A percentile compares a stretch with the other conserved stretches of the same genome.
Conservation (phyloP, 805 yeast species). For the Yamadazyma insecticola region DNA sequence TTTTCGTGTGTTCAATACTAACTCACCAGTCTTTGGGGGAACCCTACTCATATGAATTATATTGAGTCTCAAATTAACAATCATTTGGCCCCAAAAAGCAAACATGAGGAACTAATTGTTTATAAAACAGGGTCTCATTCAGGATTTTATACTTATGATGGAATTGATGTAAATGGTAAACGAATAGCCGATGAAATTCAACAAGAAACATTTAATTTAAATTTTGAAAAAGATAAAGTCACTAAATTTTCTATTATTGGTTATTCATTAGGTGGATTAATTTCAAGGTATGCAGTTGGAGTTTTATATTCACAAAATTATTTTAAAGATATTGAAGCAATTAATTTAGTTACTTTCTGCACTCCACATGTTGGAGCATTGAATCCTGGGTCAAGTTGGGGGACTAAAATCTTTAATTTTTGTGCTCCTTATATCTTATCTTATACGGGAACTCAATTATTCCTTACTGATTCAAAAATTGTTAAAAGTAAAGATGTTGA, state of each 20-base stretch:
- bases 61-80: conserved; percentile 44
- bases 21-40: conserved; percentile 64
- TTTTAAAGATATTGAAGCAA: conserved; percentile 53
- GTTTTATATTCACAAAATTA: conserved; percentile 49
- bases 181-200: conserved; percentile 66
- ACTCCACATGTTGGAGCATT: conserved; percentile 66
- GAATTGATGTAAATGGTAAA: conserved; percentile 79
- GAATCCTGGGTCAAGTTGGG: conserved; percentile 40
- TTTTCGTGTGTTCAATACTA: too few species aligned
- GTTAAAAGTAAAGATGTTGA: conserved; percentile 8
- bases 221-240: conserved; percentile 16
- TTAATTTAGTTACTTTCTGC: conserved; percentile 48
- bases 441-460: conserved; percentile 70
- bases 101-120: conserved; percentile 29
- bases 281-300: conserved; percentile 38
- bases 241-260: conserved; percentile 36
- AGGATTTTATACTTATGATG: conserved; percentile 80
- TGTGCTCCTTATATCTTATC: conserved; percentile 66
- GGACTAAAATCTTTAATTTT: conserved; percentile 47
- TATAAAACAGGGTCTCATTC: conserved; percentile 57
- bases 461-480: conserved; percentile 37
- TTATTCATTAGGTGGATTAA: conserved; percentile 40
- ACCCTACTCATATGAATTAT: conserved; percentile 60
- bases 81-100: conserved; percentile 16
- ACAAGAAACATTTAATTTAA: conserved; percentile 12